Conservation (phyloP, 2,329 filamentous ascomycete species). For the Colletotrichum falcatum region DNA sequence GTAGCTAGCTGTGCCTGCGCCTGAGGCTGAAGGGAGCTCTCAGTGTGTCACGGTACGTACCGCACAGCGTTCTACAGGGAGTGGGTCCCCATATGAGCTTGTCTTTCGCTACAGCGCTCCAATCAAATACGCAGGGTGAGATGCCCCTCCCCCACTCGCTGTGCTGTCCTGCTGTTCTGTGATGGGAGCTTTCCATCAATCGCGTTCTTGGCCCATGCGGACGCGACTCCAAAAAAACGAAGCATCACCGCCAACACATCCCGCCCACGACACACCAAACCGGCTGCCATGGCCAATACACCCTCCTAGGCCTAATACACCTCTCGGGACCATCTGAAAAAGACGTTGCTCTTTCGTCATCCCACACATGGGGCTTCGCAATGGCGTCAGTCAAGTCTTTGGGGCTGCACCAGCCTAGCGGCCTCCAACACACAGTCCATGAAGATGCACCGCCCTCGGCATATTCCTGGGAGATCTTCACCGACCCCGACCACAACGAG, state of each 20-base stretch:
- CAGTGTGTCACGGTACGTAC: neutral
- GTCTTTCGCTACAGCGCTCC: slow-evolving; percentile 3
- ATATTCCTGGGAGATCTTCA: slow-evolving; percentile 81
- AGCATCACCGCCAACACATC: slow-evolving; percentile 9
- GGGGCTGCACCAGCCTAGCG: slow-evolving; percentile 89
- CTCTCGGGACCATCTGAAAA: neutral
- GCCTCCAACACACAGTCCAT: slow-evolving; percentile 83
- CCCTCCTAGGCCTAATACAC: neutral
- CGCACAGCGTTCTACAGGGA: too few relatives aligned
- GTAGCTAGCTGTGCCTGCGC: too few relatives aligned
- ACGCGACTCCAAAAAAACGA: slow-evolving; percentile 28
- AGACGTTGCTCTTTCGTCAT: slow-evolving; percentile 1
- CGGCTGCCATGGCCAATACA: slow-evolving; percentile 26
- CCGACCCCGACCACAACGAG: slow-evolving; percentile 49
- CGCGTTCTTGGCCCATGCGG: slow-evolving; percentile 16
- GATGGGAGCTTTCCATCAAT: slow-evolving; percentile 8
- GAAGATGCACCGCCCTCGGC: slow-evolving; percentile 77
- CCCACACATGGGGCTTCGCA: slow-evolving; percentile 32
- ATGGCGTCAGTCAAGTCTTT: slow-evolving; percentile 95
- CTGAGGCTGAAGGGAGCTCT: slow-evolving; percentile 16
- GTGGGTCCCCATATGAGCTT: neutral
- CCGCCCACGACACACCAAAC: neutral
- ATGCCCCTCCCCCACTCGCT: slow-evolving; percentile 35
- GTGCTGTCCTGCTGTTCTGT: neutral
- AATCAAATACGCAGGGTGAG: slow-evolving; percentile 26